Conservation (phyloP, 1,284 basidiomycete genomes). For the Kalmanozyma brasiliensis region DNA sequence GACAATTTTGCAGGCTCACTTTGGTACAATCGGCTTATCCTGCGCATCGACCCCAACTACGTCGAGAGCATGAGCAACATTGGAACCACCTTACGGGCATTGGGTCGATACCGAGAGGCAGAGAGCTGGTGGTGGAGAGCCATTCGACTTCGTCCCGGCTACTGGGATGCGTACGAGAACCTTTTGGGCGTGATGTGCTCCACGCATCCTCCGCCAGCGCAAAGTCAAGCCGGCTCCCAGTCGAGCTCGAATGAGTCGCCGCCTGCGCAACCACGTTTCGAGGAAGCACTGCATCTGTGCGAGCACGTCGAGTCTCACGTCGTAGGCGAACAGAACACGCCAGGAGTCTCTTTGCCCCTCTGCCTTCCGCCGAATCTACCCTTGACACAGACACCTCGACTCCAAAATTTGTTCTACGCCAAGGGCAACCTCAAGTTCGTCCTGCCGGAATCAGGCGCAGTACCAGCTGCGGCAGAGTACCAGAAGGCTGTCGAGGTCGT, state of each 20-base stretch:
- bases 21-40: conserved; percentile 68
- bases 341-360: conserved; percentile 26
- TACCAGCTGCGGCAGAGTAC: conserved; percentile 67
- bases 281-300: conserved; percentile 69
- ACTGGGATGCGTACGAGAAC: conserved; percentile 71
- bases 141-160: conserved; percentile 69
- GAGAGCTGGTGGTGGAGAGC: conserved; percentile 71
- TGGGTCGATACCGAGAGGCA: conserved; percentile 69
- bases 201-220: conserved; percentile 8
- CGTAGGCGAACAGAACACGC: conserved; percentile 27
- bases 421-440: conserved; percentile 70
- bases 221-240: background rate
- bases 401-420: conserved; percentile 71
- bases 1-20: conserved; percentile 60
- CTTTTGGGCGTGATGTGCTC: conserved; percentile 70
- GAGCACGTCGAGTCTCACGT: conserved; percentile 62
- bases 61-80: conserved; percentile 71
- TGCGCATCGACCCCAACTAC: conserved; percentile 69
- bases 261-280: conserved; percentile 58
- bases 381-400: conserved; percentile 68
- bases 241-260: conserved; percentile 2
- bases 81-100: conserved; percentile 71
- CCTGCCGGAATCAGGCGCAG: conserved; percentile 46
- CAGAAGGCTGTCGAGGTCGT: conserved; percentile 67
- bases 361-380: conserved; percentile 61